Base-by-base conservation (phyloP, 1,139 yeast species). In the Taphrina flavorubra region DNA sequence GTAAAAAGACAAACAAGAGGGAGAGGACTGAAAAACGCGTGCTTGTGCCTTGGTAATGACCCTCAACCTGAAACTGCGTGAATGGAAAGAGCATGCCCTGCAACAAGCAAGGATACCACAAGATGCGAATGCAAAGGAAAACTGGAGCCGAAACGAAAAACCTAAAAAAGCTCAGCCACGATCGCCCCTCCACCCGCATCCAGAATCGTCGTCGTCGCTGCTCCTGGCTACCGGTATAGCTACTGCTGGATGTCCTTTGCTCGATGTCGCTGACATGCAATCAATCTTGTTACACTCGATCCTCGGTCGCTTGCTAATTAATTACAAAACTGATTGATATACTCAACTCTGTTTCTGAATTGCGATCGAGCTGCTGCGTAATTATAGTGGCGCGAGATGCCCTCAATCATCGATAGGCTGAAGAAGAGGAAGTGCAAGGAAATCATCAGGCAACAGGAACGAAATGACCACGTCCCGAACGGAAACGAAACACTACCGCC, bases 81-180 rank as follows among this genome's bases (percentile, higher is more conserved):
- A 25, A 25, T 25, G 31, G 4, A 25, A 25, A 25, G 4, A 4
- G 31, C 4, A 25, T 25, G 2, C 31, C 31, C 31, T 25, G 4
- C 31, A 25, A 1, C 31, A 25, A 25, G 31, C 31, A 4, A 25
- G 4, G 31, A 25, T 25, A 25, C 31, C 31, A 25, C 2, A 25
- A 25, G 31, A 25, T 25, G 31, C 31, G 4, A 25, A 49, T 49
- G 53, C 53, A 34, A 49, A 20, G n/a, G 36, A 49, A 49, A 49
- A 49, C 36, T 25, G 31, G 31, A 25, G 31, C 31, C 31, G 31
- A 25, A 25, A 25, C 31, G 31, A 25, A 25, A 49, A 49, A 49
- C 53, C 36, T 49, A 49, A 49, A 49, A 44, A 49, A 20, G 53
- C 53, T 49, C 31, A 49, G 53, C 53, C 53, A 49, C 53, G 36